Base-by-base conservation (phyloP, 2,329 filamentous ascomycete genomes). In the Colletotrichum sp. region DNA sequence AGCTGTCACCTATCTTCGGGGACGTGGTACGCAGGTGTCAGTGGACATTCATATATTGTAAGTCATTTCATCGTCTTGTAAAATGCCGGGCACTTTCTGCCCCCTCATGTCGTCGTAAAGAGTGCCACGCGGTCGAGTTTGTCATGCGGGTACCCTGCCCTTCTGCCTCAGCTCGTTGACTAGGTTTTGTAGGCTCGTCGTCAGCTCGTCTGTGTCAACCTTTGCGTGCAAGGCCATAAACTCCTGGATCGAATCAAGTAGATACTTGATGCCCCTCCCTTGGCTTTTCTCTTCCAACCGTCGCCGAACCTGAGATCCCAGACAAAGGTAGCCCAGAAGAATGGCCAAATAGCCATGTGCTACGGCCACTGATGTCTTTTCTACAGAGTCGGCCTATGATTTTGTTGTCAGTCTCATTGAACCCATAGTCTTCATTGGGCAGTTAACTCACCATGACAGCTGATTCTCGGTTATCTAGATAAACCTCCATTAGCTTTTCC, bases 321-420 rank as follows among this genome's bases (percentile, higher is more conserved):
- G 87, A 79, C 93, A 96, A 28, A 98, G 86, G 79, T 96, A 97
- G 21, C 95, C 95, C 4, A 99, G 89, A 8, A 98, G 88, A 16
- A 98, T 93, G 1, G 95, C 93, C 28, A 98, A 88, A 82, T 98
- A 98, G 18, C 95, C 96, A 82, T 96, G 92, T 2, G 94, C 93
- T 32, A 99, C 95, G 79, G 96, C 95, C 67, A 94, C 90, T 76
- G 94, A 93, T 30, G 93, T 93, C 81, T 96, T 95, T 81, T 95
- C 91, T 72, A 93, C 90, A 2, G 93, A 94, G 80, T 94, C 92
- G 74, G 92, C 93, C 90, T 95, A 78, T 57, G 72, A 15, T 60
- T 52, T 26, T 4, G 52, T 8, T 18, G 24, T 70, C 26, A 70
- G 68, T 34, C 3, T 32, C 26, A 21, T 5, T 63, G 44, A 52